Percentiles rank a stretch among this genome's conserved stretches.
Evolutionary conservation across 192 early-diverging fungal species (phyloP).

Genomic region (Entrophospora sp.): DNA sequence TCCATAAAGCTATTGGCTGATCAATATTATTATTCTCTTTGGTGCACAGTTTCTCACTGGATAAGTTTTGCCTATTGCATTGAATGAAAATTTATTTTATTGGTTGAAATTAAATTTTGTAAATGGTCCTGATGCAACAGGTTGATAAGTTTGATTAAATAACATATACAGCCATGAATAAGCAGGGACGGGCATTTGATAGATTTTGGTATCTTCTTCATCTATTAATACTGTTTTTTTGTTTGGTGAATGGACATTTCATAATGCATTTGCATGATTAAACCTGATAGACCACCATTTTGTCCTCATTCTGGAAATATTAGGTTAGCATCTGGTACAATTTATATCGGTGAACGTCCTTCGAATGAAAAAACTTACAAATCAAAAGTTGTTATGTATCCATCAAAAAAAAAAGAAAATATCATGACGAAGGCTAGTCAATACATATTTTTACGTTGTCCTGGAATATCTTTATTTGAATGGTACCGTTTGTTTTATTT

Average conservation of each 20-base stretch:
- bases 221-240: constrained; percentile 56
- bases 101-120: constrained; percentile 30
- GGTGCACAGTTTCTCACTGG: constrained; percentile 48
- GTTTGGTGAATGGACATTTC: constrained; percentile 60
- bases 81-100: constrained; percentile 18
- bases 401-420: constrained; percentile 50
- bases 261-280: constrained; percentile 47
- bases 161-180: constrained; percentile 42
- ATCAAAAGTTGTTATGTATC: constrained; percentile 63
- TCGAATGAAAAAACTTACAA: constrained; percentile 45
- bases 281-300: constrained; percentile 28
- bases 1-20: constrained; percentile 63
- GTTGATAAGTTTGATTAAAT: constrained; percentile 50
- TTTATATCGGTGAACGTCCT: constrained; percentile 58
- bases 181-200: constrained; percentile 56
- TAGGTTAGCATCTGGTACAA: constrained; percentile 37
- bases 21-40: constrained; percentile 55
- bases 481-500: constrained; percentile 76
- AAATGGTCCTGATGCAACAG: constrained; percentile 51
- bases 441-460: constrained; percentile 63
- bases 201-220: constrained; percentile 74
- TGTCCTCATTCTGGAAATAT: constrained; percentile 51
- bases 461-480: constrained; percentile 58
- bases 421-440: constrained; percentile 52
- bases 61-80: constrained; percentile 38